Evolutionary conservation across 495 filamentous ascomycete species (phyloP), one percentile per base, ranked within the genome.

Genomic region (Bombardia bombarda): DNA sequence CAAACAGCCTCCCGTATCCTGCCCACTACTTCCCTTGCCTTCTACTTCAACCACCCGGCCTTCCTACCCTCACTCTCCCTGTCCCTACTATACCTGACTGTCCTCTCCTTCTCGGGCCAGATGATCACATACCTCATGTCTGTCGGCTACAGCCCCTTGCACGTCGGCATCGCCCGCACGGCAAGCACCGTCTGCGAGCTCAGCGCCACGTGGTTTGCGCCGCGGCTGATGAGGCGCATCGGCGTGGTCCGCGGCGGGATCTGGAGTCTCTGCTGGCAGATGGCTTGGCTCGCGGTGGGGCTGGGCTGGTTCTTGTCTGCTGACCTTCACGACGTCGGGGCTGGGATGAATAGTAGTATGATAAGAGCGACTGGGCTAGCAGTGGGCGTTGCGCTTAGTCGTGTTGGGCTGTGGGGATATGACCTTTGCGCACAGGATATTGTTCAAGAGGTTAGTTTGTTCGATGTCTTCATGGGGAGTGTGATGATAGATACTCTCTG

Each of bases 391-490:
- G 68, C 72, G 0, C 22, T 81, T 9, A 84, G 80, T 40, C 67
- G 83, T 0, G 26, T 84, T 5, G 83, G 83, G 0, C 63, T 87
- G 0, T 79, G 83, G 73, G 78, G 80, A 0, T 86, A 79, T 45
- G 83, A 87, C 52, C 61, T 87, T 2, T 76, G 68, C 21, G 75
- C 66, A 7, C 83, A 87, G 50, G 67, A 69, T 34, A 68, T 86
- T 10, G 65, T 86, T 0, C 83, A 86, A 53, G 79, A 82, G 48
- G 79, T 80, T 51, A 51, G 68, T 57, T 7, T 10, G 39, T 10
- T 16, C 19, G 7, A 14, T 13, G 3, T 39, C 10, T 13, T n/a
- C n/a, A n/a, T n/a, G n/a, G n/a, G n/a, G n/a, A n/a, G n/a, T n/a
- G n/a, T n/a, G n/a, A n/a, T n/a, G n/a, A n/a, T n/a, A n/a, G n/a